phyloP scores from a whole-genome alignment of 345 rosid genomes.

The Passiflora organensis region DNA sequence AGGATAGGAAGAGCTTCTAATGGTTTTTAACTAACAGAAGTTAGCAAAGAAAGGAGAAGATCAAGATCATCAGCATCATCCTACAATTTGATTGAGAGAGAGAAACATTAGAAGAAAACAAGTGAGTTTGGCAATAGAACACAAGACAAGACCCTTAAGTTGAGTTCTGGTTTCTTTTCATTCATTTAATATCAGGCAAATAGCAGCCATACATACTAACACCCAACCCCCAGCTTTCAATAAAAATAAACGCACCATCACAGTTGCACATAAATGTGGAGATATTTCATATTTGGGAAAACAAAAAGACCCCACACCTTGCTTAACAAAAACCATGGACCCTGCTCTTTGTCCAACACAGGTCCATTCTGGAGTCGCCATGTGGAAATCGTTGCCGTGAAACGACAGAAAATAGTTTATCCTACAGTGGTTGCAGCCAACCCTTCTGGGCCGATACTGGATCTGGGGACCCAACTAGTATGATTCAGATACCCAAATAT shows the following conservation, averaged over 20 bases:
- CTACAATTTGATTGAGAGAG: conserved; percentile 18
- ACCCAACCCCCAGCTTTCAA: conserved; percentile 25
- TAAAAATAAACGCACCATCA: conserved; percentile 25
- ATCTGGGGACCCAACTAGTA: too few species aligned
- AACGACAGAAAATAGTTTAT: too few species aligned
- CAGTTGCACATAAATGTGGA: conserved; percentile 24
- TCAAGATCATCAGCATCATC: conserved; percentile 10
- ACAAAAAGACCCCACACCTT: too few species aligned
- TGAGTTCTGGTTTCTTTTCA: conserved; percentile 38
- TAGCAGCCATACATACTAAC: conserved; percentile 18
- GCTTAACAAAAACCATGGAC: too few species aligned
- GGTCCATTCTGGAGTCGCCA: too few species aligned
- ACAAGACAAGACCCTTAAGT: conserved; percentile 34
- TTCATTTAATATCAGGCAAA: conserved; percentile 34
- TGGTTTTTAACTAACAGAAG: conserved; percentile 1
- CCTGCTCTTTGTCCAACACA: too few species aligned
- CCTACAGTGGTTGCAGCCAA: too few species aligned
- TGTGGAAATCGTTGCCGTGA: too few species aligned
- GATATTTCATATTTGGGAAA: background rate
- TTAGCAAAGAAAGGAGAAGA: background rate
- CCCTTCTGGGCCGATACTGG: too few species aligned
- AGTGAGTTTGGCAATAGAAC: conserved; percentile 18
- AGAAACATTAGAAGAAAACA: background rate
- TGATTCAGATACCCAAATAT: too few species aligned
- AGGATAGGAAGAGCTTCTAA: conserved; percentile 7